These are phyloP conservation scores for Glycine latifolia DNA, from an alignment of 306 rosid genomes.

Conservation along the genomic window DNA sequence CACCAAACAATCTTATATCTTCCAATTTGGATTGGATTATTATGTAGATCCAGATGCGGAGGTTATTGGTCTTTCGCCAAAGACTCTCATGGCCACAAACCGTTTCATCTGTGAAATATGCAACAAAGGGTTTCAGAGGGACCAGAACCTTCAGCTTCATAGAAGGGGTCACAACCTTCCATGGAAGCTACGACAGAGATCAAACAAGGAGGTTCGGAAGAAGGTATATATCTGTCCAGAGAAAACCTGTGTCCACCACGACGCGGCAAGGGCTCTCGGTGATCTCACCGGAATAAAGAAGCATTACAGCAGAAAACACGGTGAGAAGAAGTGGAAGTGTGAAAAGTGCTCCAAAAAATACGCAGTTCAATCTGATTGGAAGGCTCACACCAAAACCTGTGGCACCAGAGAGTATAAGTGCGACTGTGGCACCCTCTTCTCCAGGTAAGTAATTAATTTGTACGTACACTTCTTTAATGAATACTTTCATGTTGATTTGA, in stretches of 20 bases:
- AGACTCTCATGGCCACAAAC: slow-evolving; percentile 84
- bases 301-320: slow-evolving; percentile 84
- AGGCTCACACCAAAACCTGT: slow-evolving; percentile 89
- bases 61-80: slow-evolving; percentile 81
- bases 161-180: slow-evolving; percentile 89
- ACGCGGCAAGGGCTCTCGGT: slow-evolving; percentile 77
- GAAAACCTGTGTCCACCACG: slow-evolving; percentile 85
- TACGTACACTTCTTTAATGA: neutral
- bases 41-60: slow-evolving; percentile 91
- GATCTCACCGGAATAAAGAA: slow-evolving; percentile 92
- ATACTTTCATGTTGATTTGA: no score
- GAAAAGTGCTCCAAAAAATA: slow-evolving; percentile 89
- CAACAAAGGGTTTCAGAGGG: slow-evolving; percentile 92
- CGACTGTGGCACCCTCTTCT: slow-evolving; percentile 88
- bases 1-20: no score
- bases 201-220: slow-evolving; percentile 72
- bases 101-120: slow-evolving; percentile 88
- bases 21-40: neutral
- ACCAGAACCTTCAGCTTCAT: slow-evolving; percentile 86
- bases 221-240: slow-evolving; percentile 90
- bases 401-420: slow-evolving; percentile 90
- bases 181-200: slow-evolving; percentile 77
- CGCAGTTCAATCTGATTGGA: slow-evolving; percentile 95
- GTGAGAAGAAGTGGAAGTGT: slow-evolving; percentile 96
- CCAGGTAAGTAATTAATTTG: slow-evolving; percentile 56